Evolutionary conservation across 2,329 filamentous ascomycete genomes (phyloP), one percentile per base, ranked within the genome.

Genomic region (Tympanopsis confertula): DNA sequence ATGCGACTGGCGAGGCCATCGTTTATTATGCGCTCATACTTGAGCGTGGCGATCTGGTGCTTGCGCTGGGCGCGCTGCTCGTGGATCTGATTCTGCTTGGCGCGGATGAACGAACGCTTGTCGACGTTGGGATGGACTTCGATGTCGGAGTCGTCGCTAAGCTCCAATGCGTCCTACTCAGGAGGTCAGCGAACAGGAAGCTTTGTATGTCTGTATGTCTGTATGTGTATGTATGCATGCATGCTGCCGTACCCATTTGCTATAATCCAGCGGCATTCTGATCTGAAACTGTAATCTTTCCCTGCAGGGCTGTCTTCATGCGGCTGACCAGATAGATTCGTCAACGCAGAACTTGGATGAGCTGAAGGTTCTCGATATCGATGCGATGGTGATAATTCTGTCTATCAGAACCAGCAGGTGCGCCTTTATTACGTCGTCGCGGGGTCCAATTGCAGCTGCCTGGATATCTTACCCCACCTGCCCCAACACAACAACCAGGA

Each of bases 121-220:
- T 98, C 91, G 57, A 98, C 91, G 57, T 98, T 98, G 42, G 91
- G 91, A 61, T 98, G 91, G 37, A 96, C 91, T 65, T 98, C 91
- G 51, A 98, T 81, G 54, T 98, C 91, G 37, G 87, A 95, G 63
- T 98, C 91, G 62, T 98, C 91, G 53, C 86, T 94, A 55, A 98
- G 79, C 77, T 98, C 91, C 54, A 98, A 75, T 42, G 83, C 81
- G 57, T 96, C 84, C 80, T 85, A 42, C 19, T 38, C 22, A n/a
- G 32, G 26, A 33, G 24, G 35, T n/a, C 20, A 19, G 36, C 39
- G 37, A 20, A 12, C 13, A 28, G 18, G 5, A 24, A 40, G 3
- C 40, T 36, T 20, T 35, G 46, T 42, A 45, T 47, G 41, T 46
- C 45, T 44, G 22, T 7, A n/a, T n/a, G n/a, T n/a, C n/a, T n/a